Evolutionary conservation across 169 alveolate species (phyloP), one percentile per base, ranked within the genome.

Genomic region (Plasmodium chabaudi): DNA sequence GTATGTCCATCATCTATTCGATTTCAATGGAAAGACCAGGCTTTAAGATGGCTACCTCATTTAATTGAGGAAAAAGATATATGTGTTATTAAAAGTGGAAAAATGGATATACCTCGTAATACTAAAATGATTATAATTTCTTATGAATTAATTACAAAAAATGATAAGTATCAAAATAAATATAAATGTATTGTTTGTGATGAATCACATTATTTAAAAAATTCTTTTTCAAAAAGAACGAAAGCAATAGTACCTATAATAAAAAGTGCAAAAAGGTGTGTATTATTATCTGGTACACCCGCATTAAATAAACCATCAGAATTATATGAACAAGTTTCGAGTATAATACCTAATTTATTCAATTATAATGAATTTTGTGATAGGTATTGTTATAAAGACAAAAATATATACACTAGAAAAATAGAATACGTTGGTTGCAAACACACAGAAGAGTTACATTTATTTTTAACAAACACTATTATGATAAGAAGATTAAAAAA

Each of bases 121-220:
- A 27, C 74, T 13, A 72, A 86, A 72, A 90, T 67, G 93, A 84
- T 87, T 21, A 95, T 95, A 59, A 93, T 93, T n/a, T 95, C 97
- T 12, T 95, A 95, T 64, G 97, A 95, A 55, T 77, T 95, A 42
- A 72, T 93, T 55, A 88, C 94, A 9, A 92, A 95, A 65, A 89
- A 79, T 70, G 96, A 72, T 69, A 77, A 86, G 51, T 91, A 74
- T 55, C 87, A 65, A 65, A 88, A 93, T 23, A 74, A 75, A 64
- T 94, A 86, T 53, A 60, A 87, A 34, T 68, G 68, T 15, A 95
- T 96, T 19, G 97, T 98, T 27, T 98, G 98, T 67, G 99, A 98
- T 94, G 99, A 98, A 91, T 97, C 99, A 2, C 99, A 98, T 89
- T 98, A 97, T 92, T 88, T 98, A 25, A 98, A 98, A 93, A 97